Conservation (phyloP, 306 rosid species). For the Gillenia trifoliata region DNA sequence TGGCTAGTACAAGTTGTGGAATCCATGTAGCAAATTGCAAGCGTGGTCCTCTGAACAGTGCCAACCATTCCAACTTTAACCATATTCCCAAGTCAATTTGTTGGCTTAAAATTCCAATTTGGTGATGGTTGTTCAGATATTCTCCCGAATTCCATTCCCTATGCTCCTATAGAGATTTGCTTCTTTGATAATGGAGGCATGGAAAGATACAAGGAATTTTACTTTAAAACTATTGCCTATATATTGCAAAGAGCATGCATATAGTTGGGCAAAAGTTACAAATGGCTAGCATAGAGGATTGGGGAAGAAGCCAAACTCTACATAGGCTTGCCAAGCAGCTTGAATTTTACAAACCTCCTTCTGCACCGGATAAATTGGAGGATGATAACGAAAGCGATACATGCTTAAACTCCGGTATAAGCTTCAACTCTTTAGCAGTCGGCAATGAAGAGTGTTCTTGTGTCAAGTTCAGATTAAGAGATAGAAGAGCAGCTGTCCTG, state of each 20-base stretch:
- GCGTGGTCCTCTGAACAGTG: background rate
- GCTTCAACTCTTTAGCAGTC: background rate
- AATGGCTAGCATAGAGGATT: slow-evolving; percentile 16
- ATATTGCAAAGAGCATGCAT: background rate
- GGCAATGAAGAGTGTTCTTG: background rate
- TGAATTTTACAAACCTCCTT: slow-evolving; percentile 7
- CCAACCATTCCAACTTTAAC: background rate
- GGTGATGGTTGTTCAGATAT: background rate
- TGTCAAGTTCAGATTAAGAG: background rate
- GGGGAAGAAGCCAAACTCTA: slow-evolving; percentile 24
- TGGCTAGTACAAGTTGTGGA: background rate
- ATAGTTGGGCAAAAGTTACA: background rate
- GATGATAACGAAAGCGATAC: background rate
- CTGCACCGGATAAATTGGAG: background rate
- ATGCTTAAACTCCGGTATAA: background rate
- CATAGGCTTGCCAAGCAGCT: slow-evolving; percentile 24
- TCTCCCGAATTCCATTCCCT: background rate
- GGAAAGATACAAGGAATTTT: background rate
- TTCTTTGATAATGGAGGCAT: background rate
- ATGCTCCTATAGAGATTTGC: background rate
- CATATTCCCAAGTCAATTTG: slow-evolving; percentile 8
- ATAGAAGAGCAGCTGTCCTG: slow-evolving; percentile 39
- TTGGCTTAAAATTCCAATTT: slow-evolving; percentile 1
- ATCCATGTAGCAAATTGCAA: background rate
- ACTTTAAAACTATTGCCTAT: background rate